Percentiles rank a stretch among this genome's conserved stretches.
These are phyloP conservation scores for Schizochytrium sp. DNA, from an alignment of 108 stramenopile species.

Conservation along the genomic window DNA sequence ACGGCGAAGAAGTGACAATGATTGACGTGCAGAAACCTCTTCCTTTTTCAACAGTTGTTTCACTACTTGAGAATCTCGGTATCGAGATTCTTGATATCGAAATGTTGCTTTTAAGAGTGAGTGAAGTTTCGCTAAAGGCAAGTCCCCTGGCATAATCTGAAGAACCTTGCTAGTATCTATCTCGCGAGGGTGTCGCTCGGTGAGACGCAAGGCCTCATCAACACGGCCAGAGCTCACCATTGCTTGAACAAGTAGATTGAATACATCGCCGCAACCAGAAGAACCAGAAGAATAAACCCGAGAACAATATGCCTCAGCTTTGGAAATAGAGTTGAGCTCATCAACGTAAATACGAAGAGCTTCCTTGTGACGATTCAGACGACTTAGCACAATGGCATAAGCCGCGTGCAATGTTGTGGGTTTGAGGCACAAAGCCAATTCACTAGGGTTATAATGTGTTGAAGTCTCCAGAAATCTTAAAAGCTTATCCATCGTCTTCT, in stretches of 20 bases:
- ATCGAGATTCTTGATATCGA: neutral
- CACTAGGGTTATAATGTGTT: neutral
- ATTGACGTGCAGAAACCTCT: slow-evolving; percentile 2
- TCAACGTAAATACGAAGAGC: slow-evolving; percentile 36
- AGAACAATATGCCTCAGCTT: slow-evolving; percentile 21
- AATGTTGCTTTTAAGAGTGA: neutral
- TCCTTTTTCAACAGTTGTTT: slow-evolving; percentile 46
- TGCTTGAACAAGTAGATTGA: neutral
- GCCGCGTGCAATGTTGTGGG: neutral
- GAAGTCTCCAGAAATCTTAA: slow-evolving; percentile 28
- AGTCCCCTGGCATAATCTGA: neutral
- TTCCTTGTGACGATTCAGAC: neutral
- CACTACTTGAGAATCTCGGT: slow-evolving; percentile 39
- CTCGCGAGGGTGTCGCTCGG: neutral
- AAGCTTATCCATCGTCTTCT: neutral
- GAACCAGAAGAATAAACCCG: neutral
- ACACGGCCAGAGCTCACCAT: neutral
- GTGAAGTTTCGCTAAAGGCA: neutral
- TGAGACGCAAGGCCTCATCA: slow-evolving; percentile 10
- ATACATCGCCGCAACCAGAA: neutral
- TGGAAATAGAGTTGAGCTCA: neutral
- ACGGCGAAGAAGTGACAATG: neutral
- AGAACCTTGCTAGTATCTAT: neutral
- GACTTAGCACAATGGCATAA: slow-evolving; percentile 17
- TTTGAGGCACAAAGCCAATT: neutral